Base-by-base conservation (phyloP, 2,329 filamentous ascomycete genomes). In the Fusarium buharicum region DNA sequence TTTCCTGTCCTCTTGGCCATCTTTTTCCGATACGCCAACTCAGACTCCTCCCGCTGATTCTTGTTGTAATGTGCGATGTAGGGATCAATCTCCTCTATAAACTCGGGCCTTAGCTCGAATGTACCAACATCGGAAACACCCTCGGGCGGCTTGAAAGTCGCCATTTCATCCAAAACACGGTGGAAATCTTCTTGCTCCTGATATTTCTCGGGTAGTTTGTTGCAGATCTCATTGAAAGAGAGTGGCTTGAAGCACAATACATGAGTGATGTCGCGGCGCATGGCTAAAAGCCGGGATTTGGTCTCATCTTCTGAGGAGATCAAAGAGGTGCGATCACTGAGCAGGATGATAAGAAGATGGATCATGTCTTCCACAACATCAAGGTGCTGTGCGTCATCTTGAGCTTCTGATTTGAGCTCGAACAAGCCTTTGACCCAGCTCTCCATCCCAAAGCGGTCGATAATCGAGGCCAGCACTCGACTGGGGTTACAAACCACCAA, bases 11-110 rank as follows among this genome's bases (percentile, higher is more conserved):
- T 93, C 78, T 93, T 93, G 11, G 93, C 91, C 81, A 95, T 88
- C 81, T 91, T 90, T 70, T 90, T 89, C 69, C 90, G 92, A 78
- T 95, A 97, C 4, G 93, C 90, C 66, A 86, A 88, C 76, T 99
- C 95, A 0, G 94, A 92, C 74, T 99, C 95, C 72, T 99, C 95
- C 46, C 95, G 87, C 75, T 98, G 94, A 70, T 99, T 99, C 73
- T 97, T 96, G 71, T 89, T 96, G 76, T 97, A 99, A 72, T 98
- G 93, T 7, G 93, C 91, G 71, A 93, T 95, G 74, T 97, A 99
- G 1, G 96, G 95, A 73, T 99, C 96, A 46, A 99, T 87, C 41
- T 96, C 85, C 67, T 94, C 90, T 34, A 97, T 84, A 69, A 89
- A 95, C 59, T 96, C 86, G 5, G 90, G 87, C 72, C 93, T 95